Evolutionary conservation across 2,329 filamentous ascomycete species (phyloP).

Genomic region (Pseudogymnoascus sp.): DNA sequence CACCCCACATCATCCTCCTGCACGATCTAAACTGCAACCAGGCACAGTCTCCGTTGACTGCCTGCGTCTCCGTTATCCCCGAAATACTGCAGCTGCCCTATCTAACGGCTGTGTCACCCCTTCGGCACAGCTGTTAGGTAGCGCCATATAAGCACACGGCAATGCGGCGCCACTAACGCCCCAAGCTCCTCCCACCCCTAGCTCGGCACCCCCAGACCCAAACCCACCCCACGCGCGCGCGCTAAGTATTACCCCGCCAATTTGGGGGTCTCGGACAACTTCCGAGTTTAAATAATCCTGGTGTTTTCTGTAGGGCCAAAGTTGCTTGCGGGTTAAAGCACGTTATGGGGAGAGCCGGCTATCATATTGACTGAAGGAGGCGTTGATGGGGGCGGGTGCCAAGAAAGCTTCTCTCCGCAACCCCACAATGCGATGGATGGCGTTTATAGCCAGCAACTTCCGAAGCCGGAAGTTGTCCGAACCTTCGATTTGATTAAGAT

Average conservation of each 20-base stretch:
- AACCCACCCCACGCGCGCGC: not conserved
- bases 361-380: not conserved
- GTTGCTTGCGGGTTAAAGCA: no score
- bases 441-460: not conserved
- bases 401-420: not conserved
- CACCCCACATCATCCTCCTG: not conserved
- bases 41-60: not conserved
- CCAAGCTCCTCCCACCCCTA: not conserved
- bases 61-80: not conserved
- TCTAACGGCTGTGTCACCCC: not conserved
- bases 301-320: not conserved
- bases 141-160: not conserved
- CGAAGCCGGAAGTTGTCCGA: not conserved
- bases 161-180: not conserved
- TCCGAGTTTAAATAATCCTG: not conserved
- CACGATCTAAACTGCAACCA: not conserved
- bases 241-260: not conserved
- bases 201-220: not conserved
- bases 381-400: not conserved
- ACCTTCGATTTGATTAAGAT: not conserved
- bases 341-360: not conserved
- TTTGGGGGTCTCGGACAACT: not conserved
- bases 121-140: not conserved
- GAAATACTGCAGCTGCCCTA: not conserved
- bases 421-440: not conserved